Evolutionary conservation across 768 basidiomycete genomes (phyloP), one percentile per base, ranked within the genome.

Genomic region (Ramaria sp.): DNA sequence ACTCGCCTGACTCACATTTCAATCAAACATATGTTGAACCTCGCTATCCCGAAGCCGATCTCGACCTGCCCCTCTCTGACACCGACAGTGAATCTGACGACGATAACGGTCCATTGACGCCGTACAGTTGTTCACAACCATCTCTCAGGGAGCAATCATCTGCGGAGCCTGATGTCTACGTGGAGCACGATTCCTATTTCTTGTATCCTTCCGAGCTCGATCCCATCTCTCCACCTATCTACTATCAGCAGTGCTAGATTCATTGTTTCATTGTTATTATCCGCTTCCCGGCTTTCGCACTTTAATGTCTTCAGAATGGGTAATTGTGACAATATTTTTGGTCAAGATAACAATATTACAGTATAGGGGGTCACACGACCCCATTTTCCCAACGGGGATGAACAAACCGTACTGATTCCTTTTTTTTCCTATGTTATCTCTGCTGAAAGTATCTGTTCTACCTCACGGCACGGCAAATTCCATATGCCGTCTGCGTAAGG

Each of bases 31-130:
- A 78, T 63, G 63, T 79, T 67, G 73, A 71, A 63, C 67, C 75
- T 57, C 78, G 74, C 67, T 69, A 73, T 63, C 71, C 66, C 61
- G 78, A 83, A 68, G 81, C 85, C 68, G 62, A 78, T 59, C 84
- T 84, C 61, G 83, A 83, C 62, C 73, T 81, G 30, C 71, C 83
- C 27, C 78, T 88, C 41, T 86, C 85, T 42, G 87, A 88, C 63
- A 81, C 85, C 39, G 88, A 89, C 69, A 87, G 89, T 70, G 88
- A 88, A 71, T 87, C 86, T 15, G 87, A 89, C 61, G 51, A 52
- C 18, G 53, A 55, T 36, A 43, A 55, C 24, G 44, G 53, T 16
- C 53, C 53, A n/a, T 43, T 32, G 24, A 55, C 53, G 18, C 53
- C 53, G 9, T 48, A 47, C 34, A 39, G 53, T 28, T 43, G 53